A percentile compares a stretch with the other conserved stretches of the same genome.
Evolutionary conservation across 768 basidiomycete species (phyloP).

Genomic region (Hydnomerulius pinastri): DNA sequence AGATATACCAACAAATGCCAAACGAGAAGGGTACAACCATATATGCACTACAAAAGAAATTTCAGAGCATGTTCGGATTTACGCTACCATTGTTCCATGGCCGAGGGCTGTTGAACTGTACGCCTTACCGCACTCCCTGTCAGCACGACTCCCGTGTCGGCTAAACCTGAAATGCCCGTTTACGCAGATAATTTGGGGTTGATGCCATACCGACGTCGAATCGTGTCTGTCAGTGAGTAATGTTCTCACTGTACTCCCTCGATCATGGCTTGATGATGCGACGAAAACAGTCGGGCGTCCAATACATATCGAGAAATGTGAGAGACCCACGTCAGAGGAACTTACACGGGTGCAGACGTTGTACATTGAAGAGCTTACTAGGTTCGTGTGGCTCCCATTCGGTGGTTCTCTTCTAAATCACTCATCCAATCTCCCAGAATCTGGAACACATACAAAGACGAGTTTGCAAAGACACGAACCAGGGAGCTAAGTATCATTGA

Average conservation of each 20-base stretch:
- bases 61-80: conserved; percentile 92
- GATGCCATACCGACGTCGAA: conserved; percentile 93
- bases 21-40: conserved; percentile 91
- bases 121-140: conserved; percentile 25
- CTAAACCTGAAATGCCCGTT: not conserved
- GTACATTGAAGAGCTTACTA: conserved; percentile 91
- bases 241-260: not conserved
- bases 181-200: conserved; percentile 85
- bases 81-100: conserved; percentile 98
- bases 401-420: not conserved
- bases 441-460: conserved; percentile 95
- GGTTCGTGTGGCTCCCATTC: conserved; percentile 52
- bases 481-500: conserved; percentile 80
- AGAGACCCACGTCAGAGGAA: conserved; percentile 82
- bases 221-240: conserved; percentile 93
- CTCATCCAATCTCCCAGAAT: conserved; percentile 52
- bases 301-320: conserved; percentile 73
- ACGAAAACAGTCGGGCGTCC: conserved; percentile 76
- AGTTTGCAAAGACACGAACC: conserved; percentile 82
- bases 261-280: not conserved
- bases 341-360: conserved; percentile 74
- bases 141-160: too few relatives aligned
- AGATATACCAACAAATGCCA: conserved; percentile 98
- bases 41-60: conserved; percentile 84
- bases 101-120: conserved; percentile 92